Conservation (phyloP, 176 grass and related monocot species). For the Guadua angustifolia region DNA sequence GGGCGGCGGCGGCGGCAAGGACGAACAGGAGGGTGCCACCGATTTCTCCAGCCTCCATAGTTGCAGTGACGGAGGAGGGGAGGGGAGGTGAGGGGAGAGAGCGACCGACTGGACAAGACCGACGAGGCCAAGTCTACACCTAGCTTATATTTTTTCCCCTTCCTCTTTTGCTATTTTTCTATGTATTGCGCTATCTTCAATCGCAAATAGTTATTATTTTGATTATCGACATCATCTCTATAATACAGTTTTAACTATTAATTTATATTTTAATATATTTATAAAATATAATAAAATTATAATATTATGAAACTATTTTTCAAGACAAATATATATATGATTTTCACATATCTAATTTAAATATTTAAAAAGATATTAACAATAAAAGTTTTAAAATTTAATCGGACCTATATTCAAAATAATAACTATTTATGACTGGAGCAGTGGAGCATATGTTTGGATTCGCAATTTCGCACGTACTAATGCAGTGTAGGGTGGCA, state of each 20-base stretch:
- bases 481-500: background rate
- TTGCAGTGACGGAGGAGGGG: background rate
- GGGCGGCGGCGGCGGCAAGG: constrained; percentile 29
- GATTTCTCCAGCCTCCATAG: constrained; percentile 59
- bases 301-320: no score
- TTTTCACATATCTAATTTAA: no score
- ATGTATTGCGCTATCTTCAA: background rate
- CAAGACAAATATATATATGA: no score
- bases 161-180: background rate
- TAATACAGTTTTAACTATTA: no score
- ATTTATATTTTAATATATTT: no score
- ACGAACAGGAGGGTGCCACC: constrained; percentile 46
- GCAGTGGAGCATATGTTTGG: background rate
- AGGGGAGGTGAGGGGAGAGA: background rate
- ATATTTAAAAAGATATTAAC: no score
- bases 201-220: no score
- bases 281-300: no score
- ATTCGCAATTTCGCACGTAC: background rate
- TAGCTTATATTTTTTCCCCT: background rate
- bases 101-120: constrained; percentile 7
- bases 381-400: no score
- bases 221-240: no score
- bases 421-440: no score
- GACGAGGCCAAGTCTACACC: constrained; percentile 34
- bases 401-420: no score